A percentile compares a stretch with the other conserved stretches of the same genome.
These are phyloP conservation scores for Eimeria sp. DNA, from an alignment of 169 alveolate genomes.

Conservation along the genomic window DNA sequence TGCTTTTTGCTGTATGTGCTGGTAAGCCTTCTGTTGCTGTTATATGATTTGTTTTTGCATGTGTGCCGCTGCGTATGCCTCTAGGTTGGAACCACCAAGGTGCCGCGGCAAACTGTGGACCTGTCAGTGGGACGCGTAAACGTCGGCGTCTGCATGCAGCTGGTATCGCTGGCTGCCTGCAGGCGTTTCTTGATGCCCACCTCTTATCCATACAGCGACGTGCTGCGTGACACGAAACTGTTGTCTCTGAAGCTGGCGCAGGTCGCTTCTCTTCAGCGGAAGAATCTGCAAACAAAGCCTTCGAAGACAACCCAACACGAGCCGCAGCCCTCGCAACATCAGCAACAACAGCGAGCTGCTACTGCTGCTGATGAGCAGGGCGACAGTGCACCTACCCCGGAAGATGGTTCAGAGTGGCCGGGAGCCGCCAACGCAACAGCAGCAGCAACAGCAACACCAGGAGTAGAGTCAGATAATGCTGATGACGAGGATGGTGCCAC, in stretches of 20 bases:
- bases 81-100: constrained; percentile 49
- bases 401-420: background rate
- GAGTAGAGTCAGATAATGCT: background rate
- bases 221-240: constrained; percentile 22
- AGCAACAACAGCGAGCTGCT: constrained; percentile 19
- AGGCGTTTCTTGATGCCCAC: constrained; percentile 69
- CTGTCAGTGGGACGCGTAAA: constrained; percentile 32
- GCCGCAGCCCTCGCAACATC: background rate
- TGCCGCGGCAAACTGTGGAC: constrained; percentile 19
- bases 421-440: background rate
- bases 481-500: background rate
- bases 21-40: too few relatives aligned
- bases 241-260: constrained; percentile 53
- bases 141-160: constrained; percentile 68
- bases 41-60: background rate
- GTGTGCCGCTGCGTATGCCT: background rate
- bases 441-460: constrained; percentile 14
- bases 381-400: background rate
- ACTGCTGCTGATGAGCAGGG: background rate
- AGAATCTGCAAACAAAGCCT: background rate
- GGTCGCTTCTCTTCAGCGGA: constrained; percentile 46
- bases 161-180: constrained; percentile 74
- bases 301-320: background rate
- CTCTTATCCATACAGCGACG: constrained; percentile 54
- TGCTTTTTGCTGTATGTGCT: too few relatives aligned